A percentile compares a stretch with the other conserved stretches of the same genome.
Evolutionary conservation across 2,329 filamentous ascomycete genomes (phyloP).

Genomic region (Zasmidium angulare): DNA sequence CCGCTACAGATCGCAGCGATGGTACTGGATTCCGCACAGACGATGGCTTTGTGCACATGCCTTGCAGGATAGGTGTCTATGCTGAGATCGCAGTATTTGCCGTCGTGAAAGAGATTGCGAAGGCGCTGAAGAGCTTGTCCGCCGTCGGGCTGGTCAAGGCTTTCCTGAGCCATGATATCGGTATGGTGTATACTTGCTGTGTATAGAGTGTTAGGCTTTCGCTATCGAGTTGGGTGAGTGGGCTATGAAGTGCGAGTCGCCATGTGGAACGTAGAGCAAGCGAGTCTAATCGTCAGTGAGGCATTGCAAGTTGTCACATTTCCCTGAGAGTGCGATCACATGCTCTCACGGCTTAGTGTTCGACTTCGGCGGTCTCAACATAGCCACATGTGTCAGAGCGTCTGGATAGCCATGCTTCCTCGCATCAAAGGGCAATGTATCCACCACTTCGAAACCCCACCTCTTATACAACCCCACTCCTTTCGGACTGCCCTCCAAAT

Average conservation of each 20-base stretch:
- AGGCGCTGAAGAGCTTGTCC: background rate
- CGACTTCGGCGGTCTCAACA: conserved; percentile 26
- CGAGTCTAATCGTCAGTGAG: no score
- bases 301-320: background rate
- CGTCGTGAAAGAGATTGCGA: background rate
- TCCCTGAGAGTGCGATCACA: background rate
- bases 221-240: no score
- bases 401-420: conserved; percentile 26
- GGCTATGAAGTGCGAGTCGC: no score
- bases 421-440: conserved; percentile 30
- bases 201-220: no score
- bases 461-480: conserved; percentile 42
- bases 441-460: conserved; percentile 35
- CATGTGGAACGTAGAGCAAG: no score
- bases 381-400: conserved; percentile 26
- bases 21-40: background rate
- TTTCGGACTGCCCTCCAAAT: conserved; percentile 41
- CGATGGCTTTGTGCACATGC: background rate
- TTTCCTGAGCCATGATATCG: no score
- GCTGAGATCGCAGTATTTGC: background rate
- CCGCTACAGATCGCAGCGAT: background rate
- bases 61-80: background rate
- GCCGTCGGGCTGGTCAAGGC: no score
- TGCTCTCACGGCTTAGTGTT: background rate
- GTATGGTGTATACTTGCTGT: no score